These are phyloP conservation scores for Micromonas commoda DNA, from an alignment of 139 green algal species.

Conservation along the genomic window DNA sequence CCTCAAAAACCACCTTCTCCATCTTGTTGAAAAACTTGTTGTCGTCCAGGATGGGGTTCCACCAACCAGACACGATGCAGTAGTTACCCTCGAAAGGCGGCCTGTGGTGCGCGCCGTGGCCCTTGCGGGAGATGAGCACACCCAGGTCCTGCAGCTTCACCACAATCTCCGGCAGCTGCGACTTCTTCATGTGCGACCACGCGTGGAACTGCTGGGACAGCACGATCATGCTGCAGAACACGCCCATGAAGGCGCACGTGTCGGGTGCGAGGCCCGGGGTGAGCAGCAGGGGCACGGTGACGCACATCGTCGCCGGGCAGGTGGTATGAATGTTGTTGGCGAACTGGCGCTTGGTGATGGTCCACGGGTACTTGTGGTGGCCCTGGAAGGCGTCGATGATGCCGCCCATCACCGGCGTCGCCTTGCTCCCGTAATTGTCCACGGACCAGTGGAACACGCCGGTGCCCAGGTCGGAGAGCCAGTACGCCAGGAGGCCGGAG, in stretches of 20 bases:
- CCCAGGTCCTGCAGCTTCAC: constrained; percentile 69
- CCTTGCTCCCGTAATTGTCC: constrained; percentile 87
- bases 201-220: constrained; percentile 96
- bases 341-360: constrained; percentile 67
- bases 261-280: constrained; percentile 36
- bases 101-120: constrained; percentile 86
- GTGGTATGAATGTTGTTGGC: constrained; percentile 68
- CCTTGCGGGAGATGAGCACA: constrained; percentile 68
- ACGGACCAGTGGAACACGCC: constrained; percentile 84
- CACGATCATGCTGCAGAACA: constrained; percentile 70
- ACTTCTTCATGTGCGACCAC: constrained; percentile 85
- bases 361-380: constrained; percentile 93
- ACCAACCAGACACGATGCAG: constrained; percentile 88
- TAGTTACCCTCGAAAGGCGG: constrained; percentile 94
- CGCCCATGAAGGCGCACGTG: constrained; percentile 56
- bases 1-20: constrained; percentile 53
- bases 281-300: constrained; percentile 31
- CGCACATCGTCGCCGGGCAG: constrained; percentile 32
- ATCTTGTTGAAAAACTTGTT: constrained; percentile 54
- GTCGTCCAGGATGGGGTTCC: constrained; percentile 80
- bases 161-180: constrained; percentile 62
- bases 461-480: constrained; percentile 46
- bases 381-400: constrained; percentile 83
- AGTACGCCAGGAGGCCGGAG: constrained; percentile 23
- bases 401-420: constrained; percentile 80